Percentiles rank a stretch among this genome's conserved stretches.
These are phyloP conservation scores for Malus asiatica DNA, from an alignment of 306 rosid genomes.

Conservation along the genomic window DNA sequence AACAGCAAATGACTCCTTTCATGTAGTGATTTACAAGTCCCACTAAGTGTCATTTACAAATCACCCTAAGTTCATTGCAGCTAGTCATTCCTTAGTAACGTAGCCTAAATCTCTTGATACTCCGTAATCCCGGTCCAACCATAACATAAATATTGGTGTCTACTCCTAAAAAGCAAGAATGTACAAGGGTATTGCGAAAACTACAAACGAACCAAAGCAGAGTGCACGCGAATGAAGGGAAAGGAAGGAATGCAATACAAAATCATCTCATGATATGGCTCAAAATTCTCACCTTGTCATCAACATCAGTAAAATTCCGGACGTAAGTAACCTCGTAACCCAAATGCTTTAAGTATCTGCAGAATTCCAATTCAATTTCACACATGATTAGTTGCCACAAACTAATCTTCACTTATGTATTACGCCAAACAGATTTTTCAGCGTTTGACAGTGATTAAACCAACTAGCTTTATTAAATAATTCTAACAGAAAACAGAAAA, in stretches of 20 bases:
- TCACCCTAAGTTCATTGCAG: too few relatives aligned
- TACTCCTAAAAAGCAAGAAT: not conserved
- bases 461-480: not conserved
- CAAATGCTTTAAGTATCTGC: constrained; percentile 66
- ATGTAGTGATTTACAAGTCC: too few relatives aligned
- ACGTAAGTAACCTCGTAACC: constrained; percentile 88
- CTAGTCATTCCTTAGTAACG: too few relatives aligned
- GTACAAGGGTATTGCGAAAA: not conserved
- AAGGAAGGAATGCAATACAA: not conserved
- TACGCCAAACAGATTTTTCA: not conserved
- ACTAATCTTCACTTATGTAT: not conserved
- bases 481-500: not conserved
- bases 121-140: too few relatives aligned
- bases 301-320: constrained; percentile 95
- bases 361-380: constrained; percentile 12
- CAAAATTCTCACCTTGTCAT: constrained; percentile 71
- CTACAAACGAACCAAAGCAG: not conserved
- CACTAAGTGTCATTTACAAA: too few relatives aligned
- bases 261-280: not conserved
- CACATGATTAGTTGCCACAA: not conserved
- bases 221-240: not conserved
- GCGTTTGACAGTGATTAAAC: not conserved
- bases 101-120: too few relatives aligned
- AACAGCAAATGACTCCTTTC: too few relatives aligned
- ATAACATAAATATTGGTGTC: not conserved